Evolutionary conservation across 2,329 filamentous ascomycete species (phyloP).

Genomic region (Akanthomyces dipterigenus): DNA sequence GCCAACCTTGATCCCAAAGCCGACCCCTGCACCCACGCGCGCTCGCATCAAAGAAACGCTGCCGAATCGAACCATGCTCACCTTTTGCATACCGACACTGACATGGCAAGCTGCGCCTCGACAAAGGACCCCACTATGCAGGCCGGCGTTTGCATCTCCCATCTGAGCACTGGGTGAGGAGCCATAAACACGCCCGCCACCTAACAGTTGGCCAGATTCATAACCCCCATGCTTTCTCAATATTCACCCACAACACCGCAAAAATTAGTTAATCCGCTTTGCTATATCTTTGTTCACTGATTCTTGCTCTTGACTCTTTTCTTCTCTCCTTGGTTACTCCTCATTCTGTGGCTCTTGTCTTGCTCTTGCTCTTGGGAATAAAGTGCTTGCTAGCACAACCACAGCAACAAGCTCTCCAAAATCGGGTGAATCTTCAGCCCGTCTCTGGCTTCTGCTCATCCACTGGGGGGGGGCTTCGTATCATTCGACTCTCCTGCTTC

Average conservation of each 20-base stretch:
- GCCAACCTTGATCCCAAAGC: neutral
- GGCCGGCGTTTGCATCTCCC: neutral
- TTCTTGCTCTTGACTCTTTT: neutral
- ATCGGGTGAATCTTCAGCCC: too few species aligned
- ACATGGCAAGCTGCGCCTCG: neutral
- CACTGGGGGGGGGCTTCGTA: too few species aligned
- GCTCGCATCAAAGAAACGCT: neutral
- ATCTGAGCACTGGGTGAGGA: neutral
- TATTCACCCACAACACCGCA: neutral
- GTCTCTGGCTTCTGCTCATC: neutral
- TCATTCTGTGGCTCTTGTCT: neutral
- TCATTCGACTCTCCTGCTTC: too few species aligned
- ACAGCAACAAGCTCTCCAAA: neutral
- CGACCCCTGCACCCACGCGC: neutral
- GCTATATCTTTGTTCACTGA: neutral
- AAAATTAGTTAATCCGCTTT: neutral
- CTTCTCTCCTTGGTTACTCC: neutral
- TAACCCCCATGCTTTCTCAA: neutral
- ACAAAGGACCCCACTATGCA: neutral
- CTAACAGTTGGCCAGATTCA: neutral
- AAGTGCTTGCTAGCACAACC: neutral
- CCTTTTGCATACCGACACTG: slow-evolving; percentile 3
- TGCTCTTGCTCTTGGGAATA: neutral
- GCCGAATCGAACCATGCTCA: neutral
- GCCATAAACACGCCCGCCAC: neutral